Evolutionary conservation across 805 yeast species (phyloP), one percentile per base, ranked within the genome.

Genomic region (Wickerhamiella alocasiicola): DNA sequence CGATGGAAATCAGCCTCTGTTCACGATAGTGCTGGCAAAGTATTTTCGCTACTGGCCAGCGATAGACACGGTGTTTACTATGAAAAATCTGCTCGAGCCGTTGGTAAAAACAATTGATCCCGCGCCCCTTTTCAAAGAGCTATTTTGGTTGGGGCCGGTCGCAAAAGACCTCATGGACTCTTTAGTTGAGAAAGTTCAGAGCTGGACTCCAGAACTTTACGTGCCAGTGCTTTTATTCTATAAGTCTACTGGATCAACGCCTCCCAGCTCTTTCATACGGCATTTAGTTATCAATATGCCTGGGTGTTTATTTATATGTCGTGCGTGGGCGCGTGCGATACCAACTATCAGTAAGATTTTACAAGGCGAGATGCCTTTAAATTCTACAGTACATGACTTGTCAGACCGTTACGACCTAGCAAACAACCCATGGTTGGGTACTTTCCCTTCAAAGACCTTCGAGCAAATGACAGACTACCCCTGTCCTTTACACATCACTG

Each of bases 391-490:
- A 7, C 23, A 29, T 7, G 30, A 31, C 20, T 16, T n/a, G 1
- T 12, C 19, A 7, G 31, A 23, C 5, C 15, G 12, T 3, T 36
- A 33, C 12, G 31, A 34, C 2, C 18, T 44, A n/a, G 44, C 39
- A 1, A 44, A 44, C 23, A 18, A 17, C 15, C 46, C 46, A 6
- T 44, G 46, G 46, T 17, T 44, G 6, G 46, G 46, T 11, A 31
- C n/a, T 9, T 4, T 23, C 16, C n/a, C 37, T 3, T 6, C 13
- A n/a, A 15, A 13, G 11, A 23, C 19, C 4, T 35, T 34, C 29
- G 23, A 18, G 11, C 32, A 35, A 2, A 13, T 15, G 4, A 18
- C 36, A n/a, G 33, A 13, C 18, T 27, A 21, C 6, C 27, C 34
- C n/a, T n/a, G 16, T 13, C 27, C 27, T 11, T 23, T 9, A 2